Percentiles rank a stretch among this genome's conserved stretches.
phyloP scores from a whole-genome alignment of 768 basidiomycete genomes.

The Suillus subluteus region DNA sequence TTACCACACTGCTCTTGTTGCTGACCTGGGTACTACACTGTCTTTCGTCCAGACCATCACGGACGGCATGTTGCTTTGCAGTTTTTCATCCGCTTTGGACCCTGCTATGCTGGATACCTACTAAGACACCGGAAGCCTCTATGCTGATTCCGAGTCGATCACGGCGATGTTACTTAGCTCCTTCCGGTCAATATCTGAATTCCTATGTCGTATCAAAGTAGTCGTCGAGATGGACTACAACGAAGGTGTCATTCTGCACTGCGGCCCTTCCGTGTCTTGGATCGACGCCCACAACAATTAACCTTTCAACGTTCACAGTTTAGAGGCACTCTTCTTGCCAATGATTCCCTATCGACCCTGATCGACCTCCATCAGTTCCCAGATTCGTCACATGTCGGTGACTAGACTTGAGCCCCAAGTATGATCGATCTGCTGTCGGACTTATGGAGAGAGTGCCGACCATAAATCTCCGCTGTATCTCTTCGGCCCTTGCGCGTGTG shows the following conservation, averaged over 20 bases:
- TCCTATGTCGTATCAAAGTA: not conserved
- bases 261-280: conserved; percentile 1
- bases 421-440: conserved; percentile 9
- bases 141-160: conserved; percentile 17
- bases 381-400: conserved; percentile 10
- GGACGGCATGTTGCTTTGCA: not conserved
- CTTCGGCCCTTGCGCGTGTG: not conserved
- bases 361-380: conserved; percentile 9
- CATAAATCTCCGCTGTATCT: conserved; percentile 10
- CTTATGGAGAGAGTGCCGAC: conserved; percentile 4
- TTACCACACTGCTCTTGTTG: not conserved
- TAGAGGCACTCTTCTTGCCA: conserved; percentile 7
- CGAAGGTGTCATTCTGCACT: not conserved
- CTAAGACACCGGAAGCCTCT: conserved; percentile 22
- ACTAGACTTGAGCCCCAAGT: conserved; percentile 9
- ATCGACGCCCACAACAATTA: conserved; percentile 5
- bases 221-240: not conserved
- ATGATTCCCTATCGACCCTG: conserved; percentile 11
- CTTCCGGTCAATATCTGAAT: conserved; percentile 3
- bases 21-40: not conserved
- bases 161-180: conserved; percentile 16
- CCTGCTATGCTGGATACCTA: conserved; percentile 21
- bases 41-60: not conserved
- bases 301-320: conserved; percentile 10
- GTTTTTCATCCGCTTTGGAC: not conserved